Conservation (phyloP, 208 protist species). For the Trypanosoma congolense region DNA sequence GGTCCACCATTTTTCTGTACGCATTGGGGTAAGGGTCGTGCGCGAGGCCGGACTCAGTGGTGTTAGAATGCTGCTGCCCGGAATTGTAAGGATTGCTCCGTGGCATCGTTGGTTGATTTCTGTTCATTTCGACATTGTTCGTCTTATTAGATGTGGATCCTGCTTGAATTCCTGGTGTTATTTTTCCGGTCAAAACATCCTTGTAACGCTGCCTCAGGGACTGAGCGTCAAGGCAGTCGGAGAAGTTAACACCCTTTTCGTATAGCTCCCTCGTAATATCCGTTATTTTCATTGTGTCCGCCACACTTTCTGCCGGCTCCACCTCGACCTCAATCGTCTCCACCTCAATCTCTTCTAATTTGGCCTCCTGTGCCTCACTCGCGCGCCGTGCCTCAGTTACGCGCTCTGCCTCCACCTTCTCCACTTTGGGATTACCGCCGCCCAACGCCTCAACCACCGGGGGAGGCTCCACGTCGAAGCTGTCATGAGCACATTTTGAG, state of each 20-base stretch:
- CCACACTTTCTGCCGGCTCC: slow-evolving; percentile 44
- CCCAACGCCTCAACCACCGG: slow-evolving; percentile 45
- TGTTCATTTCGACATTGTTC: slow-evolving; percentile 33
- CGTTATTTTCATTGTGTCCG: slow-evolving; percentile 76
- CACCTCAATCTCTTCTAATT: slow-evolving; percentile 71
- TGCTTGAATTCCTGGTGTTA: slow-evolving; percentile 28
- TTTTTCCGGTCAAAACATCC: slow-evolving; percentile 67
- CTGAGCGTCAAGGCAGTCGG: slow-evolving; percentile 81
- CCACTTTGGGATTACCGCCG: slow-evolving; percentile 21
- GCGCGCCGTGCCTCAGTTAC: slow-evolving; percentile 62
- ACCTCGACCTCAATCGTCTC: slow-evolving; percentile 83
- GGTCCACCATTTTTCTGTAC: slow-evolving; percentile 87
- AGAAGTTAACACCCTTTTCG: slow-evolving; percentile 84
- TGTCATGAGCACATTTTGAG: too few relatives aligned
- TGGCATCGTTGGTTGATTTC: slow-evolving; percentile 21
- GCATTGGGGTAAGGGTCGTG: slow-evolving; percentile 87
- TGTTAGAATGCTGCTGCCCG: slow-evolving; percentile 45
- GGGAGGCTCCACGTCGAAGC: slow-evolving; percentile 72
- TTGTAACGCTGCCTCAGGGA: slow-evolving; percentile 81
- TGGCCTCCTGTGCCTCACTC: slow-evolving; percentile 4
- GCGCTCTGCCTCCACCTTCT: slow-evolving; percentile 76
- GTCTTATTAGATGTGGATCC: slow-evolving; percentile 28
- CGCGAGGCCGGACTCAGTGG: slow-evolving; percentile 45
- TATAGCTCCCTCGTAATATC: slow-evolving; percentile 89
- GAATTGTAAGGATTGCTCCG: slow-evolving; percentile 31